These are phyloP conservation scores for Suhomyces emberorum DNA, from an alignment of 805 yeast species.

Conservation along the genomic window DNA sequence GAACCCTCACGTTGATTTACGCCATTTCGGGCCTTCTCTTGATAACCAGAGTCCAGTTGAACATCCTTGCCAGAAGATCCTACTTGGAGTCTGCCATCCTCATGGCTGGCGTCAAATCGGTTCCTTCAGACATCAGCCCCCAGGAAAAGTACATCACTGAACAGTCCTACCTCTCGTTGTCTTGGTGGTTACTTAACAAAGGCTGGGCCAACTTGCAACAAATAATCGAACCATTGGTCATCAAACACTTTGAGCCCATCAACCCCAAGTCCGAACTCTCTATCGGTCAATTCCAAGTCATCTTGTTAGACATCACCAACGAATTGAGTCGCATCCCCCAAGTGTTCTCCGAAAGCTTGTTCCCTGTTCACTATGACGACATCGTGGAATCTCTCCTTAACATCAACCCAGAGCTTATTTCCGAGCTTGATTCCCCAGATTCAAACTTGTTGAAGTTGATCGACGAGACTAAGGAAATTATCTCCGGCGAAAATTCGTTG, in stretches of 20 bases:
- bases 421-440: conserved; percentile 34
- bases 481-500: conserved; percentile 25
- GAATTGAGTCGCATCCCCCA: conserved; percentile 9
- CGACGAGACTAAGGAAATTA: conserved; percentile 44
- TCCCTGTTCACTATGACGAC: conserved; percentile 37
- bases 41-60: conserved; percentile 80
- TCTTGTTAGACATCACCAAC: conserved; percentile 17
- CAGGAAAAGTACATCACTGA: conserved; percentile 56
- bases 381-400: conserved; percentile 47
- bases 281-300: conserved; percentile 54
- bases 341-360: conserved; percentile 16
- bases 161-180: conserved; percentile 78
- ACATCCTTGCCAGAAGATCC: conserved; percentile 81
- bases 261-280: conserved; percentile 73
- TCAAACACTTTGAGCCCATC: conserved; percentile 55
- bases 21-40: conserved; percentile 66
- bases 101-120: conserved; percentile 48
- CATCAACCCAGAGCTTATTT: conserved; percentile 42
- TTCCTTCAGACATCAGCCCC: conserved; percentile 1
- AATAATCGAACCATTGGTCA: conserved; percentile 55
- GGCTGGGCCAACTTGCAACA: conserved; percentile 68
- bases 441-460: conserved; percentile 38
- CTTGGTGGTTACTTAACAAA: conserved; percentile 91
- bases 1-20: conserved; percentile 70
- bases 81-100: conserved; percentile 76